Percentiles rank a stretch among this genome's conserved stretches.
phyloP scores from a whole-genome alignment of 1,284 basidiomycete species.

The Trichosporon sp. region DNA sequence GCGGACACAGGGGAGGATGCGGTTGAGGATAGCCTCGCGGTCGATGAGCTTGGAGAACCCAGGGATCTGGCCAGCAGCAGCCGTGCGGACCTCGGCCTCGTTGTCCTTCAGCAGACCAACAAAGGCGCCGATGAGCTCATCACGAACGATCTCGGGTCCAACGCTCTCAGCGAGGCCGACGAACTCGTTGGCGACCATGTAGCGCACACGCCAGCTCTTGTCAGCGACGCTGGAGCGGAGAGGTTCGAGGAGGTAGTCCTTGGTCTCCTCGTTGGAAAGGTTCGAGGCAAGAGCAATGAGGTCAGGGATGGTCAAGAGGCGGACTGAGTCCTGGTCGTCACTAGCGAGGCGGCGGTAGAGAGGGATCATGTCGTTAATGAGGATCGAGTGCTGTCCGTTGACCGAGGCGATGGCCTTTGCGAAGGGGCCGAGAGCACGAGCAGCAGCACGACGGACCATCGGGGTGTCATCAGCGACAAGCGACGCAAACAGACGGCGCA shows the following conservation, averaged over 20 bases:
- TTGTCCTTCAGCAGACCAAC: conserved; percentile 95
- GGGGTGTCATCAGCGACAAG: conserved; percentile 94
- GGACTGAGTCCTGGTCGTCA: conserved; percentile 98
- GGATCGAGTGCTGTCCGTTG: conserved; percentile 61
- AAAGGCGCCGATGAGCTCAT: conserved; percentile 89
- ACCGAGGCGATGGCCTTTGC: conserved; percentile 57
- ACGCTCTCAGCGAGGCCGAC: conserved; percentile 88
- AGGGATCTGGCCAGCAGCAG: conserved; percentile 92
- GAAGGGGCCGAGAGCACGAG: conserved; percentile 89
- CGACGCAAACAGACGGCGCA: conserved; percentile 76
- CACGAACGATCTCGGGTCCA: conserved; percentile 82
- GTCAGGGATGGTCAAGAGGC: conserved; percentile 91
- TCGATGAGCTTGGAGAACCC: conserved; percentile 94
- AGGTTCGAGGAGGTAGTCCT: conserved; percentile 81
- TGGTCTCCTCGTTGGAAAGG: conserved; percentile 78
- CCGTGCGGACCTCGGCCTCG: conserved; percentile 97
- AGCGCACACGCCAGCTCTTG: conserved; percentile 98
- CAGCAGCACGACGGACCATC: conserved; percentile 95
- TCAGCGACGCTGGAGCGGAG: conserved; percentile 84
- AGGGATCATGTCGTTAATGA: conserved; percentile 81
- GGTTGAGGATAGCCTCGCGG: conserved; percentile 86
- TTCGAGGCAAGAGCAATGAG: conserved; percentile 86
- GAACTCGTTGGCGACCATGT: conserved; percentile 98
- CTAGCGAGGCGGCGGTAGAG: conserved; percentile 90
- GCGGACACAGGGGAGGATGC: conserved; percentile 92